phyloP scores from a whole-genome alignment of 257 asterid species.

The Lycium ferocissimum region DNA sequence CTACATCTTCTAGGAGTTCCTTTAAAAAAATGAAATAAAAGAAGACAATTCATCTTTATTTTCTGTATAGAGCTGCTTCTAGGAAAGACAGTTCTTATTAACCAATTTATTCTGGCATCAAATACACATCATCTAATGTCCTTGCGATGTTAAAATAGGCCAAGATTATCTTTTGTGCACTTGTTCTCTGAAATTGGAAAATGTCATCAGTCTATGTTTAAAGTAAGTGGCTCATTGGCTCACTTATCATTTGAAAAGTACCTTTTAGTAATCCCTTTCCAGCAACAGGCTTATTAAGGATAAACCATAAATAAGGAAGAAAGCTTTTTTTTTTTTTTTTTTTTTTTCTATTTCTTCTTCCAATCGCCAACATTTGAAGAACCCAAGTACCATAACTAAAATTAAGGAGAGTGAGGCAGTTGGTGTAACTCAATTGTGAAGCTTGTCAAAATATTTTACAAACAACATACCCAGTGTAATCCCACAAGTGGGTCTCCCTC shows the following conservation, averaged over 20 bases:
- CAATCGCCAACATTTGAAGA: not conserved
- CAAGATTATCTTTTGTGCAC: not conserved
- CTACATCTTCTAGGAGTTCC: not conserved
- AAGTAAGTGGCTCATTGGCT: not conserved
- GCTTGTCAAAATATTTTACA: not conserved
- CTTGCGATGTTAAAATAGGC: not conserved
- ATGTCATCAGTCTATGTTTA: not conserved
- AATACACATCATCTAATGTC: not conserved
- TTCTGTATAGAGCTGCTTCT: not conserved
- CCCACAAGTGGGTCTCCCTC: no score
- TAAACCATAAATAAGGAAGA: not conserved
- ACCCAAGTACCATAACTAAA: not conserved
- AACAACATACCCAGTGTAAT: not conserved
- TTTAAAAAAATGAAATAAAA: no score
- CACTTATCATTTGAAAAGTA: not conserved
- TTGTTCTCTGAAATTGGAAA: not conserved
- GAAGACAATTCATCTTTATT: not conserved
- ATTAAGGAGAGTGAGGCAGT: conserved; percentile 2
- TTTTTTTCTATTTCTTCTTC: not conserved
- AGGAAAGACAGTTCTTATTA: not conserved
- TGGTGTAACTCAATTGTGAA: not conserved
- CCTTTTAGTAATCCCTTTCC: not conserved
- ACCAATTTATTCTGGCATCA: not conserved
- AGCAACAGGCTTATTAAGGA: not conserved
- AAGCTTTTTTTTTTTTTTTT: no score